A percentile compares a stretch with the other conserved stretches of the same genome.
Conservation (phyloP, 768 basidiomycete genomes). For the Paxillus ammoniavirescens region DNA sequence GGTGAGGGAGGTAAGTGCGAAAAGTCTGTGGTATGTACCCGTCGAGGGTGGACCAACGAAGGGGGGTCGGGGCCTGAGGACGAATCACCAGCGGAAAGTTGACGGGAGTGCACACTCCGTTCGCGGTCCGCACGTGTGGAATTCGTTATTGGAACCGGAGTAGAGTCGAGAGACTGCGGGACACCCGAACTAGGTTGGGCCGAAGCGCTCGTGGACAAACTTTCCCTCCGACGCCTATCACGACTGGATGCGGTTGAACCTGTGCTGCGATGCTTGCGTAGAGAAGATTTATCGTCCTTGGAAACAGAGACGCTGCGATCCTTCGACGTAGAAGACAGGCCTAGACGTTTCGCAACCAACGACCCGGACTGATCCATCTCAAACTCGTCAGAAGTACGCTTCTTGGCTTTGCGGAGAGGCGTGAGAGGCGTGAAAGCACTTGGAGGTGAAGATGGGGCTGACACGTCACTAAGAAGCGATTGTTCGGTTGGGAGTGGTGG, state of each 20-base stretch:
- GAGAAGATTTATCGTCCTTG: conserved; percentile 51
- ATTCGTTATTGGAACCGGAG: conserved; percentile 18
- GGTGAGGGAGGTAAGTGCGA: conserved; percentile 91
- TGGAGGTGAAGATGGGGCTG: conserved; percentile 50
- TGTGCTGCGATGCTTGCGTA: conserved; percentile 72
- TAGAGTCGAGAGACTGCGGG: conserved; percentile 13
- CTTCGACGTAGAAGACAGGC: conserved; percentile 28
- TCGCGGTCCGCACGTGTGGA: conserved; percentile 26
- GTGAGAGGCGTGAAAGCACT: conserved; percentile 53
- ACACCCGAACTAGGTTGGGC: conserved; percentile 26
- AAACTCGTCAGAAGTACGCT: conserved; percentile 81
- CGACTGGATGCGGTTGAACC: conserved; percentile 50
- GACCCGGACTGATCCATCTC: conserved; percentile 71
- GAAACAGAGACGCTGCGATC: conserved; percentile 22
- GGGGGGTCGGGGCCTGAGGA: conserved; percentile 51
- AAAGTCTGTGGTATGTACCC: conserved; percentile 73
- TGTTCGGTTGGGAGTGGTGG: conserved; percentile 34
- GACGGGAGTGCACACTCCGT: conserved; percentile 53
- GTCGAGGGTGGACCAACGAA: conserved; percentile 51
- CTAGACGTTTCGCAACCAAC: conserved; percentile 51
- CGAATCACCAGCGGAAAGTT: conserved; percentile 67
- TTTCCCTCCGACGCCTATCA: conserved; percentile 53
- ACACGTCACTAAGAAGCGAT: conserved; percentile 27
- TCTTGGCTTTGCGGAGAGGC: conserved; percentile 57
- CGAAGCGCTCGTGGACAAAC: conserved; percentile 37